Evolutionary conservation across 805 yeast species (phyloP).

Genomic region (Lipomyces oligophaga): DNA sequence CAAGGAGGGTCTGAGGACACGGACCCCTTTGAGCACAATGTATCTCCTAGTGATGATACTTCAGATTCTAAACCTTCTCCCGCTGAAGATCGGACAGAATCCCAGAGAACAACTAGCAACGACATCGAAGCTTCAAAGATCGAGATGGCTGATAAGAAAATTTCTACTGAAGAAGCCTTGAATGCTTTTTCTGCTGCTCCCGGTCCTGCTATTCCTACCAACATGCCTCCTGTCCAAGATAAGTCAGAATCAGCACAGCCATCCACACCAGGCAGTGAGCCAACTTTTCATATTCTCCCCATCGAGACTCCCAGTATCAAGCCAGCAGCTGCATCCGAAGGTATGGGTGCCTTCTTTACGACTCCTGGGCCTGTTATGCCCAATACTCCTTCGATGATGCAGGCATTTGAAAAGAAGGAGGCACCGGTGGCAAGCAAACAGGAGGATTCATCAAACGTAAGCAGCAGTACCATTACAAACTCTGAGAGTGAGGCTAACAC

Average conservation of each 20-base stretch:
- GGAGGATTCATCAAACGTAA: too few relatives aligned
- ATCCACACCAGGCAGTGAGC: too few relatives aligned
- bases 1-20: not conserved
- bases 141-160: not conserved
- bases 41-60: too few relatives aligned
- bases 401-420: slow-evolving; percentile 4
- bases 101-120: not conserved
- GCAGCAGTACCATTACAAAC: too few relatives aligned
- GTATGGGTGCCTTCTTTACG: slow-evolving; percentile 5
- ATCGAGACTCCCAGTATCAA: too few relatives aligned
- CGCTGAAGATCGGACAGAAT: slow-evolving; percentile 1
- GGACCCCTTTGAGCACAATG: too few relatives aligned
- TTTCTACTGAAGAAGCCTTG: slow-evolving; percentile 9
- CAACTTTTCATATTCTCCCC: too few relatives aligned
- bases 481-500: too few relatives aligned
- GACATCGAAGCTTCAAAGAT: slow-evolving; percentile 3
- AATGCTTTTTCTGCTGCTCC: slow-evolving; percentile 44
- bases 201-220: slow-evolving; percentile 63
- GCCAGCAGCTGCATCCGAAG: too few relatives aligned
- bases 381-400: slow-evolving; percentile 5
- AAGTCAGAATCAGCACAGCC: not conserved
- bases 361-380: slow-evolving; percentile 11
- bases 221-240: slow-evolving; percentile 39
- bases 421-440: not conserved
- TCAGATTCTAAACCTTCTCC: slow-evolving; percentile 2